phyloP scores from a whole-genome alignment of 1,284 basidiomycete genomes.

The Sporisorium sorghi region DNA sequence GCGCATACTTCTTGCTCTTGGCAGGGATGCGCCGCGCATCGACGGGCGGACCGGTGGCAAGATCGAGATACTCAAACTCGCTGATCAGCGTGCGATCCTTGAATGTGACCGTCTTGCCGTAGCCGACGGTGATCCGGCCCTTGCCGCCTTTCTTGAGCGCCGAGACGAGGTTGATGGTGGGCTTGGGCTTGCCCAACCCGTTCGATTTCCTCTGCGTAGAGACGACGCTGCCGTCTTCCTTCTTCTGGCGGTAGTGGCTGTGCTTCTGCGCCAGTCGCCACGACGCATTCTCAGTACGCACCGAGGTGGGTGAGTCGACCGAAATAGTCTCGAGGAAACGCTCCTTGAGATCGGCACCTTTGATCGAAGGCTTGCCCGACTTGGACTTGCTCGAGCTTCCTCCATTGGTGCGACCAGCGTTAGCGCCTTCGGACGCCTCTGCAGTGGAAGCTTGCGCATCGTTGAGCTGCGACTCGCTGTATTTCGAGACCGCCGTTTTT shows the following conservation, averaged over 20 bases:
- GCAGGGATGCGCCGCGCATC: constrained; percentile 68
- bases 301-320: constrained; percentile 61
- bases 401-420: neutral
- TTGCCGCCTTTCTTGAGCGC: constrained; percentile 72
- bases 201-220: constrained; percentile 34
- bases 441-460: constrained; percentile 12
- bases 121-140: constrained; percentile 71
- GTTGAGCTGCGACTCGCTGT: constrained; percentile 24
- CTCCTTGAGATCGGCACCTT: constrained; percentile 69
- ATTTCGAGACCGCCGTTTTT: constrained; percentile 21
- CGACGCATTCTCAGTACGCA: constrained; percentile 61
- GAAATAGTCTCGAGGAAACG: constrained; percentile 73
- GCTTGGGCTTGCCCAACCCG: constrained; percentile 38
- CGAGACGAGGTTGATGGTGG: constrained; percentile 64
- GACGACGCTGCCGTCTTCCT: constrained; percentile 34
- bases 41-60: constrained; percentile 71
- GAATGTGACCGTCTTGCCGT: constrained; percentile 71
- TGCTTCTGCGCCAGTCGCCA: constrained; percentile 64
- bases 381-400: constrained; percentile 19
- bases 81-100: constrained; percentile 71
- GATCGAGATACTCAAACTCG: constrained; percentile 71
- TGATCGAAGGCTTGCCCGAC: constrained; percentile 35
- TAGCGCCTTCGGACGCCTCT: constrained; percentile 14
- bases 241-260: constrained; percentile 54
- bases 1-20: constrained; percentile 69